phyloP scores from a whole-genome alignment of 2,329 filamentous ascomycete genomes.

The Cladosporium sphaerospermum region DNA sequence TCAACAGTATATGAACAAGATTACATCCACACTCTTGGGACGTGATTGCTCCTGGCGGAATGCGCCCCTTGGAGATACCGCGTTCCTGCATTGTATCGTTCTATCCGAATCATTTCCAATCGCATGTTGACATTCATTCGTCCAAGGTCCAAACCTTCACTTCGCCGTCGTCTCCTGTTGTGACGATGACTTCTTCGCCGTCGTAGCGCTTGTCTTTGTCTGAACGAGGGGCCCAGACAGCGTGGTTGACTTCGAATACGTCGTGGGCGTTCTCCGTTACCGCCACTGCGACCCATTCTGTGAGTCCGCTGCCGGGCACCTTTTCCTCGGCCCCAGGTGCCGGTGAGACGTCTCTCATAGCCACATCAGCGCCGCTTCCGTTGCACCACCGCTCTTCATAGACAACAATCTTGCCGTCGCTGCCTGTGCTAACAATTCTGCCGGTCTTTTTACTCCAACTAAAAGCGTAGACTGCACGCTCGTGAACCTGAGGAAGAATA shows the following conservation, averaged over 20 bases:
- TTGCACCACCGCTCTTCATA: constrained; percentile 59
- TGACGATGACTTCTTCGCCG: constrained; percentile 77
- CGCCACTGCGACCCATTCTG: constrained; percentile 66
- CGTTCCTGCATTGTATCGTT: too few relatives aligned
- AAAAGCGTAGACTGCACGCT: constrained; percentile 75
- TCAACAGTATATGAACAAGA: too few relatives aligned
- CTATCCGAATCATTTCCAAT: too few relatives aligned
- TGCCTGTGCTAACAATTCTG: constrained; percentile 77
- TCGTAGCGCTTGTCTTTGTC: constrained; percentile 58
- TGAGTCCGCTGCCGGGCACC: constrained; percentile 22
- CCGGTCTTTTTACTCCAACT: constrained; percentile 76
- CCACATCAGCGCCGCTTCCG: constrained; percentile 21
- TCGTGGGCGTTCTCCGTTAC: constrained; percentile 72
- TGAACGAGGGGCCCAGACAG: constrained; percentile 75
- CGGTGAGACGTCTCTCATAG: constrained; percentile 17
- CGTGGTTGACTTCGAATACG: constrained; percentile 90
- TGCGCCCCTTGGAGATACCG: too few relatives aligned
- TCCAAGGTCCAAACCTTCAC: constrained; percentile 73
- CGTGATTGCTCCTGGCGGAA: too few relatives aligned
- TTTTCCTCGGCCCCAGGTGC: background rate
- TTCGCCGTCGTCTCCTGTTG: constrained; percentile 85
- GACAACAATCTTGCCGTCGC: constrained; percentile 74
- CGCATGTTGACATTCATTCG: background rate
- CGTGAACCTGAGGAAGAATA: constrained; percentile 68
- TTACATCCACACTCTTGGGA: too few relatives aligned